Evolutionary conservation across 1,284 basidiomycete genomes (phyloP), one percentile per base, ranked within the genome.

Genomic region (Microbotryum intermedium): DNA sequence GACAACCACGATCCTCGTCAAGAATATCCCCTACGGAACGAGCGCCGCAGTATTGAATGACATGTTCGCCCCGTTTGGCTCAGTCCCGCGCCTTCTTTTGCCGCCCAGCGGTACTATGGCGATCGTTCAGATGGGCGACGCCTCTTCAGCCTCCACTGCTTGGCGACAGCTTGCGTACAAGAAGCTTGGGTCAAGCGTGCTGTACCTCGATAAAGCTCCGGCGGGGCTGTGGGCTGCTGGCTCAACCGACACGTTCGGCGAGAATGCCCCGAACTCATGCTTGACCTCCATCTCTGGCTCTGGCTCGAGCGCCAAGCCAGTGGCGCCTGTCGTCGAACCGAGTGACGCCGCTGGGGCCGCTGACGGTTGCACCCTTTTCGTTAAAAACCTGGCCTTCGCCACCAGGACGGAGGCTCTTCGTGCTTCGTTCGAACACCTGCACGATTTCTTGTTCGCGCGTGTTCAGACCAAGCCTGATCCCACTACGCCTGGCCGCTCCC

Each of bases 21-120:
- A 98, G 79, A 97, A 98, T 76, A 92, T 98, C 49, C 93, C 94
- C 0, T 95, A 88, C 71, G 90, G 90, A 18, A 97, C 92, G 0
- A 83, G 85, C 1, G 77, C 79, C 0, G 82, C 84, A 13, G 83
- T 87, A 63, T 81, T 97, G 21, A 81, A 82, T 39, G 84, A 85
- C 62, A 73, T 97, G 48, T 95, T 98, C 71, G 81, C 83, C 34
- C 80, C 81, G 0, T 85, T 90, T 70, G 93, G 92, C 8, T 78
- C 81, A 57, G 77, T 95, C n/a, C 79, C 74, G 26, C 81, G 87
- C 20, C 82, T 95, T 4, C 76, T 97, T 3, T 83, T 97, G 0
- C 92, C 94, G 0, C 93, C 94, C 0, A 85, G 90, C 5, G 93
- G 94, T 1, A 97, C 93, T 2, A 85, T 98, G 74, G 94, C 91